A percentile compares a stretch with the other conserved stretches of the same genome.
Evolutionary conservation across 2,329 filamentous ascomycete genomes (phyloP).

Genomic region (Fonsecaea nubica): DNA sequence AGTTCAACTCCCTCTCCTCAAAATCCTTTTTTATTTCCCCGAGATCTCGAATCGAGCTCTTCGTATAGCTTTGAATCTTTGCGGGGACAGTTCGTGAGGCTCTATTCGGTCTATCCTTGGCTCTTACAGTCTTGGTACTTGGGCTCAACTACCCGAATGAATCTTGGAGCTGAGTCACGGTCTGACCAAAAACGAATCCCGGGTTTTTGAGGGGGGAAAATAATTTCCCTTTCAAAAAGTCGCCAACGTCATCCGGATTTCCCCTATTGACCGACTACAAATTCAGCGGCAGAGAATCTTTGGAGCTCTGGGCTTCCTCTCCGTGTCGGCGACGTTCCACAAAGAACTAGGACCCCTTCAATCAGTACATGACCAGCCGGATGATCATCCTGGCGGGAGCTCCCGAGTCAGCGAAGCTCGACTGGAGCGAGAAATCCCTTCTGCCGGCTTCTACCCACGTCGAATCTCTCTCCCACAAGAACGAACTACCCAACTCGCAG

Average conservation of each 20-base stretch:
- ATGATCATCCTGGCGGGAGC: slow-evolving; percentile 41
- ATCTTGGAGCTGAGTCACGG: neutral
- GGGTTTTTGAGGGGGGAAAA: neutral
- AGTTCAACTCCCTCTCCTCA: slow-evolving; percentile 10
- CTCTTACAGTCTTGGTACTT: neutral
- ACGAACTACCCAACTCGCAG: slow-evolving; percentile 9
- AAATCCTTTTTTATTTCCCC: neutral
- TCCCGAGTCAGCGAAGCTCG: slow-evolving; percentile 37
- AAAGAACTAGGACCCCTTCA: neutral
- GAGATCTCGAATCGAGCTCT: slow-evolving; percentile 4
- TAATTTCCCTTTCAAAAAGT: neutral
- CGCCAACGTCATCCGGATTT: neutral
- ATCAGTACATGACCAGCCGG: slow-evolving; percentile 35
- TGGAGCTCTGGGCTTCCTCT: neutral
- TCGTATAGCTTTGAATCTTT: neutral
- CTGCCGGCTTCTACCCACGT: slow-evolving; percentile 33
- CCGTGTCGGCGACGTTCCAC: neutral
- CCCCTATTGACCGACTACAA: neutral
- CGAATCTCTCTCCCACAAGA: slow-evolving; percentile 23
- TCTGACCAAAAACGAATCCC: neutral
- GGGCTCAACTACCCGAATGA: neutral
- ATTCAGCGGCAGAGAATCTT: neutral
- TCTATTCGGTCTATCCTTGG: slow-evolving; percentile 12
- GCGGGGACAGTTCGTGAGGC: slow-evolving; percentile 20
- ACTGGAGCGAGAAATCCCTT: slow-evolving; percentile 40